Evolutionary conservation across 164 flowering plant genomes (phyloP).

Genomic region (Amborella trichopoda): DNA sequence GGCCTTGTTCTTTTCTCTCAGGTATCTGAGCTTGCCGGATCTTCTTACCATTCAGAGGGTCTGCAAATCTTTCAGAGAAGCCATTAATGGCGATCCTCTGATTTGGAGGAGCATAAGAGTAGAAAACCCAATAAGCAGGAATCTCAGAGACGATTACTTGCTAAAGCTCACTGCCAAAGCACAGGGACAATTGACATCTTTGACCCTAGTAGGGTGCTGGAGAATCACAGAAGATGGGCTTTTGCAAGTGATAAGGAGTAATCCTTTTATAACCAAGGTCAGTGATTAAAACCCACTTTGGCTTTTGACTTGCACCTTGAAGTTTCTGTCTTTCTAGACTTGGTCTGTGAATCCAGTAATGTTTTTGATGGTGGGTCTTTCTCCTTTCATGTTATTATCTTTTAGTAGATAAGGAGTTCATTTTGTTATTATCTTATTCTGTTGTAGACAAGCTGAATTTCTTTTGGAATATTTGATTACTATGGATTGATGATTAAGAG

Average conservation of each 20-base stretch:
- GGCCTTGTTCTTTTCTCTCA: constrained; percentile 40
- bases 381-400: not conserved
- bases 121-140: constrained; percentile 31
- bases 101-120: constrained; percentile 52
- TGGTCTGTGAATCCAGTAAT: too few relatives aligned
- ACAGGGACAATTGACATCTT: constrained; percentile 35
- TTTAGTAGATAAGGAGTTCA: not conserved
- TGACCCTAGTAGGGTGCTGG: constrained; percentile 39
- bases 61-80: constrained; percentile 43
- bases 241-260: constrained; percentile 24
- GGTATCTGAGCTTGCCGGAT: constrained; percentile 47
- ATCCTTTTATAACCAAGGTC: constrained; percentile 56
- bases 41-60: constrained; percentile 42
- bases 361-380: not conserved
- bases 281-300: too few relatives aligned
- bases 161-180: constrained; percentile 39
- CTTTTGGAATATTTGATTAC: too few relatives aligned
- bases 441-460: too few relatives aligned
- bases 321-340: too few relatives aligned
- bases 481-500: too few relatives aligned
- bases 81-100: constrained; percentile 34
- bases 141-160: constrained; percentile 33
- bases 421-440: not conserved
- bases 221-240: constrained; percentile 61
- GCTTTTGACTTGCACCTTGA: too few relatives aligned